Percentiles rank a stretch among this genome's conserved stretches.
phyloP scores from a whole-genome alignment of 2,329 filamentous ascomycete genomes.

The Pseudocercospora ulei region DNA sequence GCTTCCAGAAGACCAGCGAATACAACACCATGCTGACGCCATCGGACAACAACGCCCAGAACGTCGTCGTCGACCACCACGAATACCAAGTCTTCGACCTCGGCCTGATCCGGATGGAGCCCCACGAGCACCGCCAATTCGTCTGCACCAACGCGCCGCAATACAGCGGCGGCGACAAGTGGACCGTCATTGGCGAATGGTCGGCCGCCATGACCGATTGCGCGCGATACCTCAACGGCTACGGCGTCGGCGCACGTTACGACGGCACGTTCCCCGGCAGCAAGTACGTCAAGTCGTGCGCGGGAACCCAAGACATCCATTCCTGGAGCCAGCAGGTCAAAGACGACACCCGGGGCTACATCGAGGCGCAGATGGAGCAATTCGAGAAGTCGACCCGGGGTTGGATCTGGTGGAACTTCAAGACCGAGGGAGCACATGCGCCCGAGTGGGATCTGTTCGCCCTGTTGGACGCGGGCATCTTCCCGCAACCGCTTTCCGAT shows the following conservation, averaged over 20 bases:
- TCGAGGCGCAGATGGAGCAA: slow-evolving; percentile 47
- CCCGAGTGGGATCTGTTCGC: slow-evolving; percentile 48
- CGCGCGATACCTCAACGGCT: slow-evolving; percentile 45
- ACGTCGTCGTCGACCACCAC: slow-evolving; percentile 57
- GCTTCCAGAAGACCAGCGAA: slow-evolving; percentile 44
- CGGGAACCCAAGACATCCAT: slow-evolving; percentile 42
- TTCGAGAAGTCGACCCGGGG: slow-evolving; percentile 46
- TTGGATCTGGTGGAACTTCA: slow-evolving; percentile 53
- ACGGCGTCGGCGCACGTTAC: slow-evolving; percentile 51
- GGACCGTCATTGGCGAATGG: slow-evolving; percentile 61
- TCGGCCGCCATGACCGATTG: slow-evolving; percentile 57
- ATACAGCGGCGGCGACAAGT: slow-evolving; percentile 51
- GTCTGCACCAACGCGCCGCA: slow-evolving; percentile 48
- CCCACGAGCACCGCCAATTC: slow-evolving; percentile 46
- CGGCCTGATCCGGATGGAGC: slow-evolving; percentile 43
- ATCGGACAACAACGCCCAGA: slow-evolving; percentile 43
- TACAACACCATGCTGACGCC: slow-evolving; percentile 55
- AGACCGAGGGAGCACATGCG: slow-evolving; percentile 40
- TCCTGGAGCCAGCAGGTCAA: slow-evolving; percentile 42
- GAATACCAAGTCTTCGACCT: slow-evolving; percentile 57
- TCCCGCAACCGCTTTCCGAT: slow-evolving; percentile 39
- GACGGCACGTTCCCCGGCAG: slow-evolving; percentile 47
- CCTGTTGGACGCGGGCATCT: slow-evolving; percentile 44
- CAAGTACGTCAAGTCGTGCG: slow-evolving; percentile 47
- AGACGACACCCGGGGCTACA: slow-evolving; percentile 44